phyloP scores from a whole-genome alignment of 345 rosid species.

The Citrus inodora region DNA sequence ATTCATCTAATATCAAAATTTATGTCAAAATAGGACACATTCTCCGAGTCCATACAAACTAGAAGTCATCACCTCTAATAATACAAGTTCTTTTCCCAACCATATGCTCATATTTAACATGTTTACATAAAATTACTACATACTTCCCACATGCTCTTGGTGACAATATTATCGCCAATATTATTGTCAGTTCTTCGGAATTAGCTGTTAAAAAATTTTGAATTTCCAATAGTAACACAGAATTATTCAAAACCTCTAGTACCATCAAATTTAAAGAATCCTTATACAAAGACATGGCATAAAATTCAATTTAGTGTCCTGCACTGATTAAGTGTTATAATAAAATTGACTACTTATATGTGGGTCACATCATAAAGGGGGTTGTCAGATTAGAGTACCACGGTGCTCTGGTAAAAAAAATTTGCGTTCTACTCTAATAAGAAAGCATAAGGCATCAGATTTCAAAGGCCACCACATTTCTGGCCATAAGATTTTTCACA shows the following conservation, averaged over 20 bases:
- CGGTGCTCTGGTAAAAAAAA: not conserved
- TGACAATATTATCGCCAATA: not conserved
- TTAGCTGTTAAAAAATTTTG: not conserved
- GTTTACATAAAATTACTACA: not conserved
- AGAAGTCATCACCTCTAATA: not conserved
- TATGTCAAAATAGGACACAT: not conserved
- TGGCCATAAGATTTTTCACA: not conserved
- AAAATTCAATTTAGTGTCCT: not conserved
- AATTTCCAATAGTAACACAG: not conserved
- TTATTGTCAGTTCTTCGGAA: not conserved
- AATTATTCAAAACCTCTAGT: not conserved
- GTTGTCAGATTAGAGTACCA: not conserved
- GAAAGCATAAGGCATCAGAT: not conserved
- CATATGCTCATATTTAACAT: not conserved
- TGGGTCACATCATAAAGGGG: not conserved
- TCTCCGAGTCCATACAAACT: not conserved
- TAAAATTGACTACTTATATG: not conserved
- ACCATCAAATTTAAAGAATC: not conserved
- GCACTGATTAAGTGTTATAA: not conserved
- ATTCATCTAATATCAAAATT: not conserved
- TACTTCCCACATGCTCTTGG: not conserved
- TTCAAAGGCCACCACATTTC: not conserved
- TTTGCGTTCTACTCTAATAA: not conserved
- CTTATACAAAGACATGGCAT: not conserved
- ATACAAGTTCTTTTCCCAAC: not conserved